These are phyloP conservation scores for Jaapia argillacea DNA, from an alignment of 768 basidiomycete species.

Conservation along the genomic window DNA sequence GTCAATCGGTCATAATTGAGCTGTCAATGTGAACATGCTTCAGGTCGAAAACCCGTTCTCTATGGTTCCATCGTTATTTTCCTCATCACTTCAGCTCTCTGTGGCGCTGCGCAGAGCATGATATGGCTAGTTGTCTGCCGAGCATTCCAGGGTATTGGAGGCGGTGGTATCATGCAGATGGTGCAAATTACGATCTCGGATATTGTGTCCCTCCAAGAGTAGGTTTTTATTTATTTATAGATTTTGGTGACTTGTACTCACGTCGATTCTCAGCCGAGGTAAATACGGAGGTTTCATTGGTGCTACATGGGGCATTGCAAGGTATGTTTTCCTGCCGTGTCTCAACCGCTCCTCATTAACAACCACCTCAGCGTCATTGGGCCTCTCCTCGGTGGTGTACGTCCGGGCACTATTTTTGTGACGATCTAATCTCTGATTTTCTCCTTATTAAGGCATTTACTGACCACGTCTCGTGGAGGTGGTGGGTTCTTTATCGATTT, in stretches of 20 bases:
- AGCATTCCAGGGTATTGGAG: conserved; percentile 78
- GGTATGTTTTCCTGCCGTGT: conserved; percentile 17
- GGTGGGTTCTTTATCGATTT: conserved; percentile 28
- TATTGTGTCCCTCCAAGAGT: conserved; percentile 76
- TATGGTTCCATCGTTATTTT: conserved; percentile 59
- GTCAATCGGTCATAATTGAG: neutral
- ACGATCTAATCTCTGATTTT: conserved; percentile 4
- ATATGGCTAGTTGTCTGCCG: conserved; percentile 68
- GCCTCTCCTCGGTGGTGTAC: conserved; percentile 75
- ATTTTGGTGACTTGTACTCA: neutral
- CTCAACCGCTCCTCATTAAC: neutral
- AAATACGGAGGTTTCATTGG: conserved; percentile 68
- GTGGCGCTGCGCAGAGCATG: conserved; percentile 74
- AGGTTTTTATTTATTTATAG: conserved; percentile 13
- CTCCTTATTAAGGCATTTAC: conserved; percentile 42
- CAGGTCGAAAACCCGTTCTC: conserved; percentile 62
- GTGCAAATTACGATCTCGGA: conserved; percentile 75
- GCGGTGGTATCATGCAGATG: conserved; percentile 70
- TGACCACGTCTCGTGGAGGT: conserved; percentile 72
- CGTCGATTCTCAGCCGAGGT: conserved; percentile 42
- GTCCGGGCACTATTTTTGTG: conserved; percentile 13
- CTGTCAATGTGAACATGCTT: too few species aligned
- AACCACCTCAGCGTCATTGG: conserved; percentile 43
- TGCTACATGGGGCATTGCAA: conserved; percentile 71
- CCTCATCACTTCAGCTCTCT: conserved; percentile 58